Percentiles rank a stretch among this genome's conserved stretches.
phyloP scores from a whole-genome alignment of 2,329 filamentous ascomycete species.

The Sclerotinia borealis region DNA sequence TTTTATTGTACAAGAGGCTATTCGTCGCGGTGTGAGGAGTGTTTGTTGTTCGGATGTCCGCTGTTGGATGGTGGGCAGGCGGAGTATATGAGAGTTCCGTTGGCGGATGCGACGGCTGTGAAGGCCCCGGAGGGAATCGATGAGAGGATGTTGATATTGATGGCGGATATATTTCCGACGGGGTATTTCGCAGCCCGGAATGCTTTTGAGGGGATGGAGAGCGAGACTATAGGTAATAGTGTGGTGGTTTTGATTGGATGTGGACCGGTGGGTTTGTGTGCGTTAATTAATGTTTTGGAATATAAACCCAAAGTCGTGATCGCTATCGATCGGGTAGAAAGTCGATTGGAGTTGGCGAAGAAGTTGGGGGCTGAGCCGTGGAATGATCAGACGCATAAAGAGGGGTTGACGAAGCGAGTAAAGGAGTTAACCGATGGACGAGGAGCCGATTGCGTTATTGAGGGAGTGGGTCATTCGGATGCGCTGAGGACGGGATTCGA shows the following conservation, averaged over 20 bases:
- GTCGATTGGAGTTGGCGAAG: conserved; percentile 66
- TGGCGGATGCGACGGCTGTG: conserved; percentile 75
- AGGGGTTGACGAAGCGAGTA: conserved; percentile 60
- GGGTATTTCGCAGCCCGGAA: conserved; percentile 80
- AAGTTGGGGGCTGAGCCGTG: conserved; percentile 74
- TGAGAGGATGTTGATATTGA: conserved; percentile 71
- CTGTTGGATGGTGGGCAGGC: conserved; percentile 73
- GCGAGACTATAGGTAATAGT: conserved; percentile 54
- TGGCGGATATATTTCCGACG: conserved; percentile 90
- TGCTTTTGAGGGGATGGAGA: conserved; percentile 57
- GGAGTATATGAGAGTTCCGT: conserved; percentile 74
- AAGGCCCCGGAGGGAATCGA: conserved; percentile 66
- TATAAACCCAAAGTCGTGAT: conserved; percentile 70
- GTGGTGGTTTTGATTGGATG: conserved; percentile 79
- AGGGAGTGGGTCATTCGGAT: conserved; percentile 66
- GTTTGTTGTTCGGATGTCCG: conserved; percentile 62
- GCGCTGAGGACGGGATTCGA: conserved; percentile 67
- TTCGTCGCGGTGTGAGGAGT: conserved; percentile 71
- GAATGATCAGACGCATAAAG: conserved; percentile 65
- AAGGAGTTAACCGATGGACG: conserved; percentile 70
- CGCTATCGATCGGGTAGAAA: conserved; percentile 72
- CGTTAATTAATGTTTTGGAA: conserved; percentile 69
- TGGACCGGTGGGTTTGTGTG: conserved; percentile 79
- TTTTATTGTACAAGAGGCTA: conserved; percentile 79
- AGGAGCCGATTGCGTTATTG: conserved; percentile 79